Percentiles rank a stretch among this genome's conserved stretches.
phyloP scores from a whole-genome alignment of 306 rosid genomes.

The Dalbergia cochinchinensis region DNA sequence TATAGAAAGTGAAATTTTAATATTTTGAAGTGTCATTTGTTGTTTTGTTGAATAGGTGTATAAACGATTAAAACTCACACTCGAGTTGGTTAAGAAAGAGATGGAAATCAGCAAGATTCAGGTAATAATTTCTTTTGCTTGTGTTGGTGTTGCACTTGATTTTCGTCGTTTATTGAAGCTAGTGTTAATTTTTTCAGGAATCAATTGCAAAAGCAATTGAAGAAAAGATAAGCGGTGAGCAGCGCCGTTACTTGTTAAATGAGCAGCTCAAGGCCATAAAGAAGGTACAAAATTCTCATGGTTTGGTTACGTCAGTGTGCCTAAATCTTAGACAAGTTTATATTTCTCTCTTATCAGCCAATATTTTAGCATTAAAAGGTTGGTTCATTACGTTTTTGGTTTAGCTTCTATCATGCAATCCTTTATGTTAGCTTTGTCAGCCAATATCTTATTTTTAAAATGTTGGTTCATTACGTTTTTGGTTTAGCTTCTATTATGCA shows the following conservation, averaged over 20 bases:
- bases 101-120: conserved; percentile 98
- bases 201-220: conserved; percentile 98
- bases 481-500: conserved; percentile 19
- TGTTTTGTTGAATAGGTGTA: conserved; percentile 68
- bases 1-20: conserved; percentile 20
- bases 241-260: conserved; percentile 92
- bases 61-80: conserved; percentile 87
- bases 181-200: conserved; percentile 65
- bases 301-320: conserved; percentile 35
- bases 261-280: conserved; percentile 99
- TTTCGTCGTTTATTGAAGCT: conserved; percentile 38
- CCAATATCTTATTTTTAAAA: conserved; percentile 8
- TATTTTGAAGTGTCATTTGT: conserved; percentile 33
- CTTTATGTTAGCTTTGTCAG: conserved; percentile 6
- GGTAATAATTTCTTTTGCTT: conserved; percentile 57
- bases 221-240: conserved; percentile 98
- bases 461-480: conserved; percentile 28
- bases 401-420: conserved; percentile 18
- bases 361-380: conserved; percentile 9
- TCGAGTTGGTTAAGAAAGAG: conserved; percentile 97
- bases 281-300: conserved; percentile 61
- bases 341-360: conserved; percentile 10
- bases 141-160: conserved; percentile 7
- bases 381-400: conserved; percentile 28
- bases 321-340: conserved; percentile 29